Base-by-base conservation (phyloP, 257 asterid species). In the Jacaranda copaia region DNA sequence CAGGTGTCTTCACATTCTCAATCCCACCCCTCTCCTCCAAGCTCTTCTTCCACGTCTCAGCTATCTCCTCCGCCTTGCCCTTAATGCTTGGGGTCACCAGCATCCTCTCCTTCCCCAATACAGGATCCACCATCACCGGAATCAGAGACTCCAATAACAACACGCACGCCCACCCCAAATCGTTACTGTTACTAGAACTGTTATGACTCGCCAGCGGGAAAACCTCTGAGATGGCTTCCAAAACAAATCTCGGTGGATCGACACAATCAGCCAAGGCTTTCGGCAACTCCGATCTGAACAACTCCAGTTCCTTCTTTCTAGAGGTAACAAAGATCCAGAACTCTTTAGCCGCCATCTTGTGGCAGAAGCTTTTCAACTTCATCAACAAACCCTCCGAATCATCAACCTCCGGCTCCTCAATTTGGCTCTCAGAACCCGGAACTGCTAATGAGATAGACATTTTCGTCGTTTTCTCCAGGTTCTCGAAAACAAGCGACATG, bases 161-260 rank as follows among this genome's bases (percentile, higher is more conserved):
- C 62, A 96, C 99, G 68, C 99, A 96, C 45, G 99, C 98, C 99
- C 99, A 96, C 2, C 99, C 99, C 86, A 96, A 87, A 88, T 96
- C 99, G 68, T 59, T 74, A 15, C 68, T 63, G 16, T 45, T 51
- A 38, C 77, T 76, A 18, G 72, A 10, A 72, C 75, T 53, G 77
- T 77, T 81, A 19, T 57, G 67, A 10, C 78, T 82, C 43, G 86
- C 75, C 79, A 91, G 85, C 3, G 99, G 99, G 43, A 96, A 96
- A 40, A 92, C 99, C 87, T 90, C 97, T 0, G 99, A 93, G 56
- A 96, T 91, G 63, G 98, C 93, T 72, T 96, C 99, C 62, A 96
- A 67, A 8, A 96, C 98, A 68, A 96, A 91, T 65, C 90, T 85
- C 6, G 99, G 98, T 9, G 99, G 99, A 89, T 96, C 99, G 45